Conservation (phyloP, 352 stramenopile species). For the Globisporangium perplexum region DNA sequence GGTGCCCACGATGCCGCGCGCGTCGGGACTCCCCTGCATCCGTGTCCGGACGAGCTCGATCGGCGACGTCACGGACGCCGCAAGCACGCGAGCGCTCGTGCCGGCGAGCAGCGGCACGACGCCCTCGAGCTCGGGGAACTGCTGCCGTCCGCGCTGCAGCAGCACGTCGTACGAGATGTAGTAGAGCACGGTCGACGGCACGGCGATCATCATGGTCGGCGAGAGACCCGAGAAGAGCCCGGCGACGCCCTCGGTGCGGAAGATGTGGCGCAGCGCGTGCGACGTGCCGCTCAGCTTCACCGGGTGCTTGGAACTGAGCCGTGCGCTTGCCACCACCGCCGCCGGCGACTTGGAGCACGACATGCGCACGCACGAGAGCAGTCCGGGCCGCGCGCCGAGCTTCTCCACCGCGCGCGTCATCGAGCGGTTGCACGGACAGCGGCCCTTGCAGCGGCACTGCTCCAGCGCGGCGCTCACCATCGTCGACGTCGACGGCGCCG, state of each 20-base stretch:
- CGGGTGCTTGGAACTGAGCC: constrained; percentile 1
- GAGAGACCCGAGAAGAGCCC: constrained; percentile 87
- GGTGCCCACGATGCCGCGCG: constrained; percentile 25
- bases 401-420: constrained; percentile 46
- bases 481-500: neutral
- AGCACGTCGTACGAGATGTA: constrained; percentile 93
- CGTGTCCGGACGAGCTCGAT: constrained; percentile 87
- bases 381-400: constrained; percentile 17
- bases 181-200: constrained; percentile 94
- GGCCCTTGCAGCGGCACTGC: constrained; percentile 41
- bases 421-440: constrained; percentile 46
- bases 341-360: constrained; percentile 18
- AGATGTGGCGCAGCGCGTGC: constrained; percentile 76
- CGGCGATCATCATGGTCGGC: constrained; percentile 90
- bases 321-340: neutral
- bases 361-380: constrained; percentile 37
- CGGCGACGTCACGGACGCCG: constrained; percentile 78
- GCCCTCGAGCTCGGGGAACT: constrained; percentile 23
- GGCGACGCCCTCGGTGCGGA: constrained; percentile 62
- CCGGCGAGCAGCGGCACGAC: constrained; percentile 67
- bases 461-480: constrained; percentile 18
- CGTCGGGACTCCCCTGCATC: constrained; percentile 52
- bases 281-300: constrained; percentile 42
- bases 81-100: constrained; percentile 55
- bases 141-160: constrained; percentile 36